A percentile compares a stretch with the other conserved stretches of the same genome.
These are phyloP conservation scores for Dissophora globulifera DNA, from an alignment of 192 early-diverging fungal species.

Conservation along the genomic window DNA sequence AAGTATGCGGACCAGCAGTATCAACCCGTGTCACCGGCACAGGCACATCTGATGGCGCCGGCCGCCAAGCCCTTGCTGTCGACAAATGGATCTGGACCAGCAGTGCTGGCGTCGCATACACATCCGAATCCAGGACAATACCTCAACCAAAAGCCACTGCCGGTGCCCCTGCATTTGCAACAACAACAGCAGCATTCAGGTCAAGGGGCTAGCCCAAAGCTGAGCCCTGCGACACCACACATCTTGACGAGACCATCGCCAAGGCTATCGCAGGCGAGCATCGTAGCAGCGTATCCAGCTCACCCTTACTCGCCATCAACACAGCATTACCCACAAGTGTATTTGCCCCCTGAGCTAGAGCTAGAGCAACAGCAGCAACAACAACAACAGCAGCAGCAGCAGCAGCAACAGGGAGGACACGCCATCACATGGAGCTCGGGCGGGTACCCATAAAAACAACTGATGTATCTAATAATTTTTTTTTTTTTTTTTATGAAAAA, in stretches of 20 bases:
- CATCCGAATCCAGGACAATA: conserved; percentile 1
- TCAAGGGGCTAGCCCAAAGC: neutral
- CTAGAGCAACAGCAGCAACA: conserved; percentile 21
- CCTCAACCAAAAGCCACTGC: no score
- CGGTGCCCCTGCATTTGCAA: no score
- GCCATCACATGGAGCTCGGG: conserved; percentile 40
- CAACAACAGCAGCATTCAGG: conserved; percentile 23
- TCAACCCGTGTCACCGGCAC: conserved; percentile 1
- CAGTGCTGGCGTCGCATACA: conserved; percentile 33
- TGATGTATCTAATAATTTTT: neutral
- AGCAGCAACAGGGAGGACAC: conserved; percentile 17
- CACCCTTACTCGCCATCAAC: conserved; percentile 34
- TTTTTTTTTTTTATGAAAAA: neutral
- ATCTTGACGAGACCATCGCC: conserved; percentile 32
- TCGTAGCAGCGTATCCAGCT: conserved; percentile 27
- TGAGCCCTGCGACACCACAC: neutral
- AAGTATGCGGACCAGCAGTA: neutral
- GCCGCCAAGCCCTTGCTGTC: conserved; percentile 35
- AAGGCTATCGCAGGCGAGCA: conserved; percentile 11
- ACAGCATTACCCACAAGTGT: conserved; percentile 39
- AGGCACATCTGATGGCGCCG: conserved; percentile 38
- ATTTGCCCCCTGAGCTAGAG: conserved; percentile 6
- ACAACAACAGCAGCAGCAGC: conserved; percentile 30
- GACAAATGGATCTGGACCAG: conserved; percentile 23
- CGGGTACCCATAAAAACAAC: conserved; percentile 25